phyloP scores from a whole-genome alignment of 768 basidiomycete genomes.

The Xerocomus spinulosus region DNA sequence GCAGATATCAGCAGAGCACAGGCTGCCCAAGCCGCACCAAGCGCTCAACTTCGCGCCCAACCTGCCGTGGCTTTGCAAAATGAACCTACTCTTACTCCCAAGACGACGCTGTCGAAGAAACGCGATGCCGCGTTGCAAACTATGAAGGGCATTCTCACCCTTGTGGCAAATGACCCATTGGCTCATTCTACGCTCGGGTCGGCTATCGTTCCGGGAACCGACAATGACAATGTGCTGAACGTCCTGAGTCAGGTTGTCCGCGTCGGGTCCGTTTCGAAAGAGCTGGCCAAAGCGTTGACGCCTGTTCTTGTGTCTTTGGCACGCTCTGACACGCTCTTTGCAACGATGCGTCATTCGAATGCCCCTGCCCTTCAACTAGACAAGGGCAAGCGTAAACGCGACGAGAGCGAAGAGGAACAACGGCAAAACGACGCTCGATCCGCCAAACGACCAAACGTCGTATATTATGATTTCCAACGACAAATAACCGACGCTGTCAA shows the following conservation, averaged over 20 bases:
- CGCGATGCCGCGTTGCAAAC: slow-evolving; percentile 60
- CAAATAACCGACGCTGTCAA: slow-evolving; percentile 61
- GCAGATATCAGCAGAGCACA: slow-evolving; percentile 69
- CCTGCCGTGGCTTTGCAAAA: neutral
- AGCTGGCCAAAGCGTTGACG: slow-evolving; percentile 53
- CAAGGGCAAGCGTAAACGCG: slow-evolving; percentile 74
- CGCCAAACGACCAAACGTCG: slow-evolving; percentile 45
- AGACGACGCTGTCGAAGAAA: slow-evolving; percentile 33
- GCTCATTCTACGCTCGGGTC: slow-evolving; percentile 53
- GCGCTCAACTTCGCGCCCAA: slow-evolving; percentile 10
- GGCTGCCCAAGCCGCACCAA: slow-evolving; percentile 35
- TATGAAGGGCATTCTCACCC: slow-evolving; percentile 56
- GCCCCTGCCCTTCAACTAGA: slow-evolving; percentile 59
- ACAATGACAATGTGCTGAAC: slow-evolving; percentile 47
- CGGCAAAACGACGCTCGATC: slow-evolving; percentile 24
- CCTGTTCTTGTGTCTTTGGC: slow-evolving; percentile 62
- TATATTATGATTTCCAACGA: slow-evolving; percentile 45
- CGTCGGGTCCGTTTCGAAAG: slow-evolving; percentile 46
- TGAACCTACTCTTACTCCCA: slow-evolving; percentile 12
- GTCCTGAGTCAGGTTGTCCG: slow-evolving; percentile 48
- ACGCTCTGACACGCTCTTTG: slow-evolving; percentile 61
- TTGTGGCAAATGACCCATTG: slow-evolving; percentile 51
- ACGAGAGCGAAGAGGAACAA: slow-evolving; percentile 38
- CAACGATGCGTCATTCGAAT: slow-evolving; percentile 58
- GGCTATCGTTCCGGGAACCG: slow-evolving; percentile 44